phyloP scores from a whole-genome alignment of 2,329 filamentous ascomycete species.

The Cladosporium sp. region DNA sequence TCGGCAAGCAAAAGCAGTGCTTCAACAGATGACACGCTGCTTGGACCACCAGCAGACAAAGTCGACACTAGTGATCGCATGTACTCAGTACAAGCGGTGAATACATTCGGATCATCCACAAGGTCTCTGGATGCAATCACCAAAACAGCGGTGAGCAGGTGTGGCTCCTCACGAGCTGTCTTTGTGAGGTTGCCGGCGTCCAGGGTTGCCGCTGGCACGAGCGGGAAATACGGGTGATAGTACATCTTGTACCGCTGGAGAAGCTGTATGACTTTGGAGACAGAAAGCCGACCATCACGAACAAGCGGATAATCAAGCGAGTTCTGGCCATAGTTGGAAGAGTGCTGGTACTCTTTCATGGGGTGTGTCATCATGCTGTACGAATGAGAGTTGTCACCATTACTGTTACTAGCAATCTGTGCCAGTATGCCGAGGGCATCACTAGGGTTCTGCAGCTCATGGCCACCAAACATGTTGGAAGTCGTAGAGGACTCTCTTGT shows the following conservation, averaged over 20 bases:
- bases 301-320: constrained; percentile 47
- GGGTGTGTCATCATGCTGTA: constrained; percentile 17
- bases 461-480: constrained; percentile 26
- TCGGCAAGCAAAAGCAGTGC: constrained; percentile 70
- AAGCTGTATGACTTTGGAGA: constrained; percentile 54
- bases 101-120: constrained; percentile 63
- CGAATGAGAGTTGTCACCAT: constrained; percentile 32
- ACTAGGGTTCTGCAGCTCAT: constrained; percentile 51
- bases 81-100: constrained; percentile 67
- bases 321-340: constrained; percentile 32
- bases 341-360: constrained; percentile 16
- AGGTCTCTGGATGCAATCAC: constrained; percentile 72
- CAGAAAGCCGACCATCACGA: constrained; percentile 44
- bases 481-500: constrained; percentile 36
- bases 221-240: constrained; percentile 70
- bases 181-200: constrained; percentile 55
- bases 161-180: constrained; percentile 63
- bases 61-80: constrained; percentile 70
- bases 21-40: constrained; percentile 70
- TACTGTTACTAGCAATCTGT: constrained; percentile 43
- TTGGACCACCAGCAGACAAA: constrained; percentile 66
- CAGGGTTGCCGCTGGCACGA: constrained; percentile 64
- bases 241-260: constrained; percentile 63
- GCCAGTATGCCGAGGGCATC: constrained; percentile 53
- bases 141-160: constrained; percentile 69